Percentiles rank a stretch among this genome's conserved stretches.
These are phyloP conservation scores for Ceratocystis alfenasii DNA, from an alignment of 2,329 filamentous ascomycete species.

Conservation along the genomic window DNA sequence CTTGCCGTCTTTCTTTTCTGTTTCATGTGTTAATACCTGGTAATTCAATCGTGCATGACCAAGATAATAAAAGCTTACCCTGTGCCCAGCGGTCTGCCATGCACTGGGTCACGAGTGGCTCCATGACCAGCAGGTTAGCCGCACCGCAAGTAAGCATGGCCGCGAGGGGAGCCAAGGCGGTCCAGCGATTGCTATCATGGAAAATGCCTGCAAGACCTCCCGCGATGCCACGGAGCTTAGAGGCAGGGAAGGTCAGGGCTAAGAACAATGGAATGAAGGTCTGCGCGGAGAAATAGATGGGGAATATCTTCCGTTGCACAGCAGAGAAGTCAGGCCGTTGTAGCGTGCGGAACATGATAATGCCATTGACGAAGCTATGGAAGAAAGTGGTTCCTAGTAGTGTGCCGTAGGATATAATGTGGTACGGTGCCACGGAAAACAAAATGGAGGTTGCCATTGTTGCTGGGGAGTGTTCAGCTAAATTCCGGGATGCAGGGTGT, in stretches of 20 bases:
- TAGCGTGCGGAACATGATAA: constrained; percentile 64
- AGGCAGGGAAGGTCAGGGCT: constrained; percentile 69
- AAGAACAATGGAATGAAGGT: constrained; percentile 60
- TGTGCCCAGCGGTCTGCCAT: constrained; percentile 70
- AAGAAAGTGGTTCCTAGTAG: constrained; percentile 79
- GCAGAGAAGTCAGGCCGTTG: constrained; percentile 68
- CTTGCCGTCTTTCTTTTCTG: constrained; percentile 80
- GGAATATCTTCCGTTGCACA: constrained; percentile 71
- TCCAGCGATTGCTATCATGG: constrained; percentile 47
- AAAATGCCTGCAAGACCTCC: constrained; percentile 45
- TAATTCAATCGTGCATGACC: neutral
- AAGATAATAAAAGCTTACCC: constrained; percentile 40
- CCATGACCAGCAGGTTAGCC: constrained; percentile 57
- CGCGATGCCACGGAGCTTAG: constrained; percentile 33
- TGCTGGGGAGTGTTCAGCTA: neutral
- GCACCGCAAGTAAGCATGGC: constrained; percentile 59
- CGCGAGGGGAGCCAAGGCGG: constrained; percentile 55
- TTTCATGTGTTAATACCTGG: constrained; percentile 9
- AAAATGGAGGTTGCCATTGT: constrained; percentile 34
- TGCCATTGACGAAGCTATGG: constrained; percentile 67
- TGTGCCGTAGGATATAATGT: constrained; percentile 72
- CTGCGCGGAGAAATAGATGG: constrained; percentile 80
- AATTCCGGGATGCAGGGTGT: too few relatives aligned
- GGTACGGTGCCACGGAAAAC: constrained; percentile 58
- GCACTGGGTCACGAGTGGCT: constrained; percentile 61